A percentile compares a stretch with the other conserved stretches of the same genome.
Evolutionary conservation across 2,329 filamentous ascomycete genomes (phyloP).

Genomic region (Microdochium trichocladiopsis): DNA sequence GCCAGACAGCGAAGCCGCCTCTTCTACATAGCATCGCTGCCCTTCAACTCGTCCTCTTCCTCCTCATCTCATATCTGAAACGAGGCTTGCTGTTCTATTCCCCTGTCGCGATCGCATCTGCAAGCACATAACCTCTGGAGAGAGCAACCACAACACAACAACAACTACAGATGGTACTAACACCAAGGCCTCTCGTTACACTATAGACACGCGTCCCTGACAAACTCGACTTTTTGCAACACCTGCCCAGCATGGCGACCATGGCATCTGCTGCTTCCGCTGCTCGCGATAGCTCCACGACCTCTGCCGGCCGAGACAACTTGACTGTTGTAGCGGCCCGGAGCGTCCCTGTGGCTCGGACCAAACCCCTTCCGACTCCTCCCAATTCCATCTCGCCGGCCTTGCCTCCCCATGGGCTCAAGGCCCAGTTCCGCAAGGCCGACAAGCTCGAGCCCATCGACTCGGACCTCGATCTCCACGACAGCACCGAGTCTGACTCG

Average conservation of each 20-base stretch:
- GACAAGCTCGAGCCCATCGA: conserved; percentile 58
- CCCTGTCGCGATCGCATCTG: too few relatives aligned
- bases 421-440: conserved; percentile 56
- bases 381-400: conserved; percentile 92
- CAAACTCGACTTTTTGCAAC: not conserved
- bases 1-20: too few relatives aligned
- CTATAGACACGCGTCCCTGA: conserved; percentile 1
- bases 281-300: conserved; percentile 61
- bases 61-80: too few relatives aligned
- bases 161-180: conserved; percentile 1
- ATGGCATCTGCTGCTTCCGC: conserved; percentile 55
- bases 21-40: too few relatives aligned
- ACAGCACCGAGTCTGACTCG: conserved; percentile 44
- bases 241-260: conserved; percentile 45
- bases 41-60: too few relatives aligned
- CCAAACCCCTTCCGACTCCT: conserved; percentile 73
- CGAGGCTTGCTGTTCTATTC: too few relatives aligned
- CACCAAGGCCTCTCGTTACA: conserved; percentile 12
- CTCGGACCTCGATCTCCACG: conserved; percentile 81
- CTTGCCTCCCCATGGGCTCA: conserved; percentile 74
- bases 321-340: conserved; percentile 65
- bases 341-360: conserved; percentile 56
- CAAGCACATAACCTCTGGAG: too few relatives aligned
- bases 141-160: conserved; percentile 4
- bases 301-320: conserved; percentile 58